A percentile compares a stretch with the other conserved stretches of the same genome.
phyloP scores from a whole-genome alignment of 2,329 filamentous ascomycete species.

The Aureobasidium sp. region DNA sequence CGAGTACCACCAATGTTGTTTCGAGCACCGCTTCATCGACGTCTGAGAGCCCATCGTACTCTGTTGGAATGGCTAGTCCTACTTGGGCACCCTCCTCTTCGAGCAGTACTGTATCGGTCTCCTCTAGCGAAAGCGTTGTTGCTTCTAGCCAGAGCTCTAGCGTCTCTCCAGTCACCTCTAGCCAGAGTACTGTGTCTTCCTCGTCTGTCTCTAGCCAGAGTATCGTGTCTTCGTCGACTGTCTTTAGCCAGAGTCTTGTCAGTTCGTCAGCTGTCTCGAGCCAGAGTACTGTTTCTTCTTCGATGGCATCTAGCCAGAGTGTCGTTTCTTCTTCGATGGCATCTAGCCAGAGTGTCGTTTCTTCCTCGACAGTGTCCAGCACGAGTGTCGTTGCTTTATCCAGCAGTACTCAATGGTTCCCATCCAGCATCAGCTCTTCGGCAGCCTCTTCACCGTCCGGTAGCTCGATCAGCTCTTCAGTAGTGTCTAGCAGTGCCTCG shows the following conservation, averaged over 20 bases:
- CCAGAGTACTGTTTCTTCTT: not conserved
- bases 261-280: not conserved
- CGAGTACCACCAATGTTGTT: not conserved
- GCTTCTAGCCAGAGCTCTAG: not conserved
- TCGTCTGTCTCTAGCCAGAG: not conserved
- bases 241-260: not conserved
- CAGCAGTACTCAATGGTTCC: not conserved
- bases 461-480: not conserved
- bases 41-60: not conserved
- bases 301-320: not conserved
- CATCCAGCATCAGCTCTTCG: not conserved
- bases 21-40: not conserved
- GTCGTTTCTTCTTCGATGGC: not conserved
- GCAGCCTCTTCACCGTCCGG: not conserved
- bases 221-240: not conserved
- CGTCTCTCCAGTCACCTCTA: not conserved
- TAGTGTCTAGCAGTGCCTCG: not conserved
- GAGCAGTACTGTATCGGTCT: not conserved
- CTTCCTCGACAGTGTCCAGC: not conserved
- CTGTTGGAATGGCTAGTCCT: not conserved
- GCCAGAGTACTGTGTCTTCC: not conserved
- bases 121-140: not conserved
- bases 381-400: not conserved
- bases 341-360: not conserved
- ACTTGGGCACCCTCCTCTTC: not conserved